Evolutionary conservation across 495 filamentous ascomycete species (phyloP), one percentile per base, ranked within the genome.

Genomic region (Pseudomonodictys pantanalensis): DNA sequence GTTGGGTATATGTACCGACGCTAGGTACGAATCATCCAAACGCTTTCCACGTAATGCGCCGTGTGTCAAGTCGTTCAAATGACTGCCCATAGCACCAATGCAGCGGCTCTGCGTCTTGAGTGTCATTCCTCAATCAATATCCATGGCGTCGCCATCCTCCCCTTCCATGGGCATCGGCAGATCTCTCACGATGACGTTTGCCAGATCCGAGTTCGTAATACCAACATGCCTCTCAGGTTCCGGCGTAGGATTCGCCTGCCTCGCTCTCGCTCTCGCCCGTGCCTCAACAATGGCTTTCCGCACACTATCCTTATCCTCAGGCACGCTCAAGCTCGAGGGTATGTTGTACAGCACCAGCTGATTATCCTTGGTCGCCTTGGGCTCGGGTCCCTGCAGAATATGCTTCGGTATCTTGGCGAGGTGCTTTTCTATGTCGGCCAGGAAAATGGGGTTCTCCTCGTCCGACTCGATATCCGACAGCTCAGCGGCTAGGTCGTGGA

Each of bases 401-500:
- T 83, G 76, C 22, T 78, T 74, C 1, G 92, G 91, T 44, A 97
- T 85, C 61, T 83, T 81, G 54, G 79, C 80, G 35, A 97, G 75
- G 60, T 85, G 85, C 71, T 86, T 89, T 62, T 92, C 85, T 52
- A 97, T 88, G 68, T 93, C 89, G 0, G 92, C 86, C 0, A 93
- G 76, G 72, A 96, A 90, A 53, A 91, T 75, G 11, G 95, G 74
- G 49, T 75, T 79, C 43, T 74, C 73, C 5, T 73, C 64, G 15
- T 77, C 69, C 71, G 41, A 64, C 20, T 85, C 81, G 23, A 76
- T 68, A 7, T 88, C 86, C 0, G 83, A 84, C 38, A 97, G 80
- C 75, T 98, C 92, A 51, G 82, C 88, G 63, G 95, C 93, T 23
- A 98, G 77, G 69, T 93, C 83, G 77, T 92, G 82, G 68, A 98